Evolutionary conservation across 352 stramenopile species (phyloP).

Genomic region (Globisporangium polare): DNA sequence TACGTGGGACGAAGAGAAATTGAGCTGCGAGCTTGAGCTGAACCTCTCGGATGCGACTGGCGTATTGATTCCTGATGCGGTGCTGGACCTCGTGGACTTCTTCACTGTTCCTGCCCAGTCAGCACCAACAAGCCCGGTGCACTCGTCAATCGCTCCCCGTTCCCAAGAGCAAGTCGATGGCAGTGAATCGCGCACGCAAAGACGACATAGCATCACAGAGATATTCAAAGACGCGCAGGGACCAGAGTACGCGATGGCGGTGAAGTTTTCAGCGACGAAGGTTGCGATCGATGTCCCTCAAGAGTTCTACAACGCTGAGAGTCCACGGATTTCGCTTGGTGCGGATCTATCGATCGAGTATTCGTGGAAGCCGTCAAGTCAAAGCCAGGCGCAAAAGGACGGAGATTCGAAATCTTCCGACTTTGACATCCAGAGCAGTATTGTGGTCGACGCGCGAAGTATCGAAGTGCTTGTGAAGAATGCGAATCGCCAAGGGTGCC

Average conservation of each 20-base stretch:
- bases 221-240: slow-evolving; percentile 42
- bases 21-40: slow-evolving; percentile 49
- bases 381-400: slow-evolving; percentile 3
- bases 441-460: slow-evolving; percentile 49
- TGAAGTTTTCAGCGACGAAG: slow-evolving; percentile 40
- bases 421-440: slow-evolving; percentile 69
- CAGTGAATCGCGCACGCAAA: slow-evolving; percentile 7
- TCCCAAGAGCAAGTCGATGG: background rate
- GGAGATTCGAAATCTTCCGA: slow-evolving; percentile 23
- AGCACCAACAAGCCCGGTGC: background rate
- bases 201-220: slow-evolving; percentile 47
- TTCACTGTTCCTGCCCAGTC: slow-evolving; percentile 39
- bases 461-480: slow-evolving; percentile 68
- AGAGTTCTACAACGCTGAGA: slow-evolving; percentile 34
- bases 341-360: slow-evolving; percentile 57
- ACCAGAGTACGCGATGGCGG: slow-evolving; percentile 40
- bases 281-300: slow-evolving; percentile 55
- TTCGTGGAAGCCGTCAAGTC: slow-evolving; percentile 37
- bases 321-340: slow-evolving; percentile 44
- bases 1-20: slow-evolving; percentile 45
- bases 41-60: slow-evolving; percentile 43
- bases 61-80: slow-evolving; percentile 43
- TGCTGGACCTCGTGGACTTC: slow-evolving; percentile 47
- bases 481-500: slow-evolving; percentile 63
- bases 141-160: background rate